Percentiles rank a stretch among this genome's conserved stretches.
These are phyloP conservation scores for Alternaria novae-zelandiae DNA, from an alignment of 2,329 filamentous ascomycete species.

Conservation along the genomic window DNA sequence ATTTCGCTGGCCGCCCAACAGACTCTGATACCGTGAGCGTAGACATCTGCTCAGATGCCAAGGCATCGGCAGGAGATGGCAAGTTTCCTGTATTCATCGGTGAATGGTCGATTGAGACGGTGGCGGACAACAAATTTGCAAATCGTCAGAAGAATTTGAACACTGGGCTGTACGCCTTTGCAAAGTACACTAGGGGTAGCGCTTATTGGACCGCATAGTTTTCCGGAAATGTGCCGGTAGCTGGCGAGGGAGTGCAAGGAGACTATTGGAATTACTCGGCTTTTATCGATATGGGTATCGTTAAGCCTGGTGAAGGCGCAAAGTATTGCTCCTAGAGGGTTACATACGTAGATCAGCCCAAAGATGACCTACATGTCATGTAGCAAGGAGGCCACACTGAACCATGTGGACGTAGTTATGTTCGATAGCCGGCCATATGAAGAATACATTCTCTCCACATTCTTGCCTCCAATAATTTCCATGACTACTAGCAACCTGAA, in stretches of 20 bases:
- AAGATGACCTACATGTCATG: background rate
- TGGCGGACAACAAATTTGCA: background rate
- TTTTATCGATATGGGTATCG: background rate
- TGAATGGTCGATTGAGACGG: background rate
- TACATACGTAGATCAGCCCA: too few relatives aligned
- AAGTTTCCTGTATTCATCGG: background rate
- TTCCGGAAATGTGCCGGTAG: background rate
- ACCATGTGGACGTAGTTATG: too few relatives aligned
- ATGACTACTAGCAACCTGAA: too few relatives aligned
- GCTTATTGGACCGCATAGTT: background rate
- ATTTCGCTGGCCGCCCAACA: constrained; percentile 23
- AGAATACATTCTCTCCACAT: too few relatives aligned
- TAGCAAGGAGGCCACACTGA: background rate
- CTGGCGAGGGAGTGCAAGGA: background rate
- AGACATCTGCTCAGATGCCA: background rate
- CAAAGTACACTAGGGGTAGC: background rate
- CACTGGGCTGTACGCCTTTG: background rate
- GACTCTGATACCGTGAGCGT: constrained; percentile 16
- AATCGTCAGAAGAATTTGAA: background rate
- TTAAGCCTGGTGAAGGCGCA: background rate
- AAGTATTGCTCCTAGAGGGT: background rate
- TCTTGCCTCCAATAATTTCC: too few relatives aligned
- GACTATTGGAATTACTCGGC: background rate
- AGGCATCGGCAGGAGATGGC: background rate
- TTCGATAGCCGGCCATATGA: too few relatives aligned